These are phyloP conservation scores for Condylostoma magnum DNA, from an alignment of 169 alveolate genomes.

Conservation along the genomic window DNA sequence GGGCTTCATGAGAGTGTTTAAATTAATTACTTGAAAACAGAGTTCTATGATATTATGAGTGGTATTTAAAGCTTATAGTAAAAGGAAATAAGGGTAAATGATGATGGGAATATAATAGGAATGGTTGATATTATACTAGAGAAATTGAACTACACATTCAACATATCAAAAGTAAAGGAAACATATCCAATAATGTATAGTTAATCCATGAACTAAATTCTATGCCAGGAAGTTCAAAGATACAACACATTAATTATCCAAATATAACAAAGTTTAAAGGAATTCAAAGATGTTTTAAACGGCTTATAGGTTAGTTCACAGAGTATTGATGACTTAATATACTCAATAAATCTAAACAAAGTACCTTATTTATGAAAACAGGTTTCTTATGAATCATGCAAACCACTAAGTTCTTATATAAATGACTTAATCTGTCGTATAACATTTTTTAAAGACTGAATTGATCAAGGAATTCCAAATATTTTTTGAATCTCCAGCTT, in stretches of 20 bases:
- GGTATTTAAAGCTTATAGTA: no score
- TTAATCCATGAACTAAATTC: conserved; percentile 88
- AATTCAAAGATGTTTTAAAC: conserved; percentile 80
- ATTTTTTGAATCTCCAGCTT: conserved; percentile 91
- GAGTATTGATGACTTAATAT: conserved; percentile 82
- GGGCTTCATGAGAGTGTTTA: no score
- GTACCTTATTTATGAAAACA: conserved; percentile 85
- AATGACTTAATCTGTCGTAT: conserved; percentile 79
- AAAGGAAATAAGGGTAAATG: no score
- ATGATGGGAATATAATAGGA: no score
- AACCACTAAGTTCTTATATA: conserved; percentile 86
- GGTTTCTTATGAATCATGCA: conserved; percentile 88
- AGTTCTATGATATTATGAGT: no score
- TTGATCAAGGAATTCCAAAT: conserved; percentile 85
- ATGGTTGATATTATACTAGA: conserved; percentile 70
- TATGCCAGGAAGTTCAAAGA: conserved; percentile 87
- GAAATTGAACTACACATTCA: conserved; percentile 75
- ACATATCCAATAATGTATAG: conserved; percentile 86
- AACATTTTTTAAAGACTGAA: conserved; percentile 87
- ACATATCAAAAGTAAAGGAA: conserved; percentile 74
- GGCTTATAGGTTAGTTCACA: conserved; percentile 85
- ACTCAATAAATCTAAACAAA: conserved; percentile 71
- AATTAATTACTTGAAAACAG: no score
- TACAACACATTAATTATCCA: conserved; percentile 82
- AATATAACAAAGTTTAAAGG: conserved; percentile 58